phyloP scores from a whole-genome alignment of 192 early-diverging fungal species.

The Rhizoclosmatium sp. region DNA sequence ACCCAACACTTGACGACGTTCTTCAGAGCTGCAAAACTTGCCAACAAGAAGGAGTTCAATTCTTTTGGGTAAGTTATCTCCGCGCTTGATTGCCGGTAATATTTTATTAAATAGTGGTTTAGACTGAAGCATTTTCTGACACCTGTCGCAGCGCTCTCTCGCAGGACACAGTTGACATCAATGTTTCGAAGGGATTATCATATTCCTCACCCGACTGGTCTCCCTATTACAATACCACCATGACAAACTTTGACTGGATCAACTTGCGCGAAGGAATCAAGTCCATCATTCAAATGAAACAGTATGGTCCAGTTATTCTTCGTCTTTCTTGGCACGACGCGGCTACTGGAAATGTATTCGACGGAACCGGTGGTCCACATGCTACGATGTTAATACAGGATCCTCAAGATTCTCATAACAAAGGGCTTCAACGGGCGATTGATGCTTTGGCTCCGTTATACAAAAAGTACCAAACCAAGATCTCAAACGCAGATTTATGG shows the following conservation, averaged over 20 bases:
- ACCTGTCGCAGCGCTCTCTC: neutral
- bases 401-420: conserved; percentile 2
- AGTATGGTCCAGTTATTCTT: conserved; percentile 6
- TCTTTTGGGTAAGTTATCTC: neutral
- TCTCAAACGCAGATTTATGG: conserved; percentile 23
- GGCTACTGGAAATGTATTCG: neutral
- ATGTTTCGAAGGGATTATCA: too few relatives aligned
- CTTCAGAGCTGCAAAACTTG: neutral
- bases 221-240: conserved; percentile 16
- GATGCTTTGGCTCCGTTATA: conserved; percentile 16
- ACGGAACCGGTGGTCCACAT: conserved; percentile 12
- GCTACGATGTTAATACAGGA: conserved; percentile 6
- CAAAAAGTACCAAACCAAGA: neutral
- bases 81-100: neutral
- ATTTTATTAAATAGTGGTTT: neutral
- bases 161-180: neutral
- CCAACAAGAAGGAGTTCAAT: neutral
- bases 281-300: conserved; percentile 4
- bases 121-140: neutral
- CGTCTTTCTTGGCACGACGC: conserved; percentile 20
- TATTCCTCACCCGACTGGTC: neutral
- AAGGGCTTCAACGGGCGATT: conserved; percentile 19
- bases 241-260: conserved; percentile 10
- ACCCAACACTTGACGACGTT: neutral
- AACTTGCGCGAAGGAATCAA: conserved; percentile 14